Evolutionary conservation across 441 rosid genomes (phyloP).

Genomic region (Cnidoscolus chayamansa): DNA sequence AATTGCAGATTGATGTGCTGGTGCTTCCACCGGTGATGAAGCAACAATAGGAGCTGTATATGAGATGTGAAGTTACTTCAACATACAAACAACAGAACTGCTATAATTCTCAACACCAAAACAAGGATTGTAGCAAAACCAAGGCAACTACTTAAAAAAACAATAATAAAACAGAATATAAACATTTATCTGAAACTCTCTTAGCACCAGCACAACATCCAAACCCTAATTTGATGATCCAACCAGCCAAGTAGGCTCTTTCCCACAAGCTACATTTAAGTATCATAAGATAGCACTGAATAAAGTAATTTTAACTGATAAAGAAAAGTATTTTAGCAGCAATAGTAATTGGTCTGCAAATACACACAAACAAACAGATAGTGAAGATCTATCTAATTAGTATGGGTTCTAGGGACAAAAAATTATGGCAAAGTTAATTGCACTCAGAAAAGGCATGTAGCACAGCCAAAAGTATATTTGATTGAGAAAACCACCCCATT

Average conservation of each 20-base stretch:
- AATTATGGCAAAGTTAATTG: not conserved
- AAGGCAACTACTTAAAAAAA: too few species aligned
- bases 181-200: too few species aligned
- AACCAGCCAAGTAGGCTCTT: not conserved
- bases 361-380: too few species aligned
- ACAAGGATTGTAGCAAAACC: too few species aligned
- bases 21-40: constrained; percentile 51
- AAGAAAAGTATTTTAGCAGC: not conserved
- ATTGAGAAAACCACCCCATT: constrained; percentile 15
- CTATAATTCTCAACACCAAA: too few species aligned
- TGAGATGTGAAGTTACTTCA: constrained; percentile 27
- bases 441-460: not conserved
- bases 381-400: too few species aligned
- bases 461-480: not conserved
- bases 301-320: not conserved
- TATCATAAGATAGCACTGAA: not conserved
- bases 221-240: not conserved
- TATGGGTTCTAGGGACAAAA: too few species aligned
- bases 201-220: not conserved
- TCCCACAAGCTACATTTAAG: not conserved
- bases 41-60: constrained; percentile 67
- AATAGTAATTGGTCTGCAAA: not conserved
- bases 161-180: too few species aligned
- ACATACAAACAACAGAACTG: constrained; percentile 5
- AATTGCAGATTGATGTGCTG: constrained; percentile 43